Percentiles rank a stretch among this genome's conserved stretches.
These are phyloP conservation scores for Glaciozyma antarctica DNA, from an alignment of 768 basidiomycete genomes.

Conservation along the genomic window DNA sequence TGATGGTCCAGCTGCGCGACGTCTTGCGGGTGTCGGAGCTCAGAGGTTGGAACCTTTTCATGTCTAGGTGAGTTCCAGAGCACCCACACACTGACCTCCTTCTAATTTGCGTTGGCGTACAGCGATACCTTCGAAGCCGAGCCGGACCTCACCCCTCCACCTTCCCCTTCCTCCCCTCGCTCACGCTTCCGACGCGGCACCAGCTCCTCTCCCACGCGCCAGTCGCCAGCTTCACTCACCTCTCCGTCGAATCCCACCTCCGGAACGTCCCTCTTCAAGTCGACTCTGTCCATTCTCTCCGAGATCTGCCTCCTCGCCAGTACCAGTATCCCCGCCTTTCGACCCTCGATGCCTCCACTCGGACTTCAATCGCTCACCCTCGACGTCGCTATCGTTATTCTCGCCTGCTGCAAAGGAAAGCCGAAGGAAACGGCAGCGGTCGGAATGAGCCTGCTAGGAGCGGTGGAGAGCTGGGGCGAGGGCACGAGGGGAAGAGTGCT, in stretches of 20 bases:
- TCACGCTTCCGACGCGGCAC: neutral
- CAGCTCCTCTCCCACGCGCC: neutral
- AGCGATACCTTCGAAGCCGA: neutral
- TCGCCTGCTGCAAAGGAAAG: slow-evolving; percentile 50
- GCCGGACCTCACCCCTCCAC: neutral
- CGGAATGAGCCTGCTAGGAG: slow-evolving; percentile 61
- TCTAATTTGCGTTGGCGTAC: neutral
- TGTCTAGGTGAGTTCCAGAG: neutral
- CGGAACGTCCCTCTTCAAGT: slow-evolving; percentile 26
- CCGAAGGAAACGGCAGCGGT: slow-evolving; percentile 52
- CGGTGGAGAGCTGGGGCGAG: slow-evolving; percentile 57
- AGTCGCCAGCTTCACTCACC: neutral
- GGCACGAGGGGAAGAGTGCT: slow-evolving; percentile 59
- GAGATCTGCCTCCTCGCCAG: slow-evolving; percentile 64
- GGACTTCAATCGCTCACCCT: slow-evolving; percentile 62
- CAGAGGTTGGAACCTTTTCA: slow-evolving; percentile 46
- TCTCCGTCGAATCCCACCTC: neutral
- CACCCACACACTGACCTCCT: neutral
- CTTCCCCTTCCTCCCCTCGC: neutral
- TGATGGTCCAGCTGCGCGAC: slow-evolving; percentile 56
- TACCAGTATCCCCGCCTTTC: slow-evolving; percentile 51
- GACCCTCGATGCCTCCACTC: slow-evolving; percentile 61
- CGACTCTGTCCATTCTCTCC: slow-evolving; percentile 48
- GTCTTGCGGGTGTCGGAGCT: slow-evolving; percentile 50
- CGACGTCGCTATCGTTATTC: slow-evolving; percentile 61